Percentiles rank a stretch among this genome's conserved stretches.
These are phyloP conservation scores for Lachnellula suecica DNA, from an alignment of 2,329 filamentous ascomycete genomes.

Conservation along the genomic window DNA sequence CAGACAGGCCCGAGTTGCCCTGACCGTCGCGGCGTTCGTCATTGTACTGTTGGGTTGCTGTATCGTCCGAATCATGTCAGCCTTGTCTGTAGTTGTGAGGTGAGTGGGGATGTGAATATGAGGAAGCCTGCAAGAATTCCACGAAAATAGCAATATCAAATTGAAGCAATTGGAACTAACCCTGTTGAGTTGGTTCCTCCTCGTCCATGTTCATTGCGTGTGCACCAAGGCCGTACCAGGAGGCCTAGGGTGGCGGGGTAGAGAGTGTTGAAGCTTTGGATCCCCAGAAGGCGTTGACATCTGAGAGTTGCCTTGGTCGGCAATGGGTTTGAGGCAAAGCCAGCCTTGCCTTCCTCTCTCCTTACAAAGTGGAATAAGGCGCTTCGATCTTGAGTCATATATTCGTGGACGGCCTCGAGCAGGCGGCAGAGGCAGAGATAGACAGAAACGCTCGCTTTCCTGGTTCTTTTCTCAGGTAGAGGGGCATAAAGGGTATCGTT, in stretches of 20 bases:
- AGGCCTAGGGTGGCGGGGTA: conserved; percentile 6
- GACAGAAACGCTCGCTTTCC: not conserved
- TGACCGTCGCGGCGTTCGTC: conserved; percentile 78
- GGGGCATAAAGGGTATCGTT: not conserved
- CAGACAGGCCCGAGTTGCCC: conserved; percentile 79
- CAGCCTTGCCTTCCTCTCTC: not conserved
- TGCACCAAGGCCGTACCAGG: not conserved
- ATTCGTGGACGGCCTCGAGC: not conserved
- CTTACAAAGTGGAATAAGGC: not conserved
- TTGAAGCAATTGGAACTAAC: conserved; percentile 16
- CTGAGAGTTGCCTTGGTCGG: not conserved
- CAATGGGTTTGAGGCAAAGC: not conserved
- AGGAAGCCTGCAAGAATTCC: not conserved
- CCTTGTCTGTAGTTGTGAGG: not conserved
- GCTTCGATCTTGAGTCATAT: not conserved
- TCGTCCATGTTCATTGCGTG: conserved; percentile 26
- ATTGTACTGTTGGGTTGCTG: conserved; percentile 75
- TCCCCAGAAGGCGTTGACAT: not conserved
- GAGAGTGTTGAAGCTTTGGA: conserved; percentile 7
- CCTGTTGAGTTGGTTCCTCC: conserved; percentile 30
- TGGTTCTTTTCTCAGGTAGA: not conserved
- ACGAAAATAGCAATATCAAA: conserved; percentile 3
- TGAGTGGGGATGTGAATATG: conserved; percentile 1
- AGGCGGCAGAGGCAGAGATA: not conserved
- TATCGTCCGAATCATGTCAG: conserved; percentile 19